A percentile compares a stretch with the other conserved stretches of the same genome.
Conservation (phyloP, 2,329 filamentous ascomycete species). For the Fusarium sp. region DNA sequence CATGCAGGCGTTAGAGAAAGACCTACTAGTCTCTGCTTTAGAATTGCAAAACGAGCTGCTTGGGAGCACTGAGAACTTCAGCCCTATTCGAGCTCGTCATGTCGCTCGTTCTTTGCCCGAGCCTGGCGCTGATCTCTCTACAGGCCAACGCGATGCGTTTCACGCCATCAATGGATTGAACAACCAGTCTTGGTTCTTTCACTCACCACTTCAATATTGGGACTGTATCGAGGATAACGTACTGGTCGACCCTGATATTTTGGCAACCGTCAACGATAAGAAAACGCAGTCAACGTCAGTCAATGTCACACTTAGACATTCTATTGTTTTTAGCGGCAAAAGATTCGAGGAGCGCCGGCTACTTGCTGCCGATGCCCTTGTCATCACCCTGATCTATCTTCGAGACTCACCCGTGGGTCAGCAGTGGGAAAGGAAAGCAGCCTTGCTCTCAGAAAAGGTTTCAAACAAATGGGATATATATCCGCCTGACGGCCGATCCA, state of each 20-base stretch:
- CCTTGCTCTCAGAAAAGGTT: slow-evolving; percentile 63
- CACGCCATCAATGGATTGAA: slow-evolving; percentile 72
- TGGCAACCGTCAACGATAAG: slow-evolving; percentile 76
- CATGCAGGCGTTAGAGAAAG: slow-evolving; percentile 78
- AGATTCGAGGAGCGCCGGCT: slow-evolving; percentile 76
- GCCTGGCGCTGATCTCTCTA: slow-evolving; percentile 56
- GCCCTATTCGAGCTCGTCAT: slow-evolving; percentile 58
- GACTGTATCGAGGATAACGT: slow-evolving; percentile 73
- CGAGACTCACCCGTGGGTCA: slow-evolving; percentile 73
- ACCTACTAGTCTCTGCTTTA: slow-evolving; percentile 75
- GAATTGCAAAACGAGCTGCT: slow-evolving; percentile 78
- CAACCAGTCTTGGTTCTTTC: slow-evolving; percentile 79
- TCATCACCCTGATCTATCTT: slow-evolving; percentile 81
- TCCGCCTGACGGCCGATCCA: slow-evolving; percentile 67
- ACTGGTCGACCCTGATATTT: slow-evolving; percentile 70
- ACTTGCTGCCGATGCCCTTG: slow-evolving; percentile 80
- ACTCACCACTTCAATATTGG: slow-evolving; percentile 88
- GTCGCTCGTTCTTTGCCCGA: slow-evolving; percentile 49
- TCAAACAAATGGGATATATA: slow-evolving; percentile 74
- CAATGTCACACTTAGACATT: slow-evolving; percentile 81
- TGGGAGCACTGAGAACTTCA: slow-evolving; percentile 69
- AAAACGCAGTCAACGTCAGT: slow-evolving; percentile 74
- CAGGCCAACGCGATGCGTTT: slow-evolving; percentile 64
- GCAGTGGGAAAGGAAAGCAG: slow-evolving; percentile 74
- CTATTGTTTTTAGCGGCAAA: slow-evolving; percentile 87